Base-by-base conservation (phyloP, 2,329 filamentous ascomycete genomes). In the Penicillium sp. region DNA sequence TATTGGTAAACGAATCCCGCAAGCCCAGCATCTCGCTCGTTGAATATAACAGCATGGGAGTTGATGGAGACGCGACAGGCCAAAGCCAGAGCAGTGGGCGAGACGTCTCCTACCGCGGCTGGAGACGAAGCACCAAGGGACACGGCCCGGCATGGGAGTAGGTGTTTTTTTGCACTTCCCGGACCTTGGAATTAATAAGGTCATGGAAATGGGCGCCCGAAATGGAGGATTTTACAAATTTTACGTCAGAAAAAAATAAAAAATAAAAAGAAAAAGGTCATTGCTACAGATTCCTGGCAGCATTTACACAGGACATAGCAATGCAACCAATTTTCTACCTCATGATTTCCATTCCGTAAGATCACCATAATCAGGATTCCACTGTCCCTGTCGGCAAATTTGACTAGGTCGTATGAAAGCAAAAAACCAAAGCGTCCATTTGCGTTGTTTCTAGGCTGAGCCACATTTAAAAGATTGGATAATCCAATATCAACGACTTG, bases 91-190 rank as follows among this genome's bases (percentile, higher is more conserved):
- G 27, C 17, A 2, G 23, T 25, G 43, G 25, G 27, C 29, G 39
- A 8, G 47, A 56, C 6, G n/a, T 56, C 31, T 56, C 53, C 6
- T 52, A 56, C 31, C 39, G 48, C 15, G 10, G 31, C 13, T 56
- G 53, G 53, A 44, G 53, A 21, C 19, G 17, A 10, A 53, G 50
- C 29, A 35, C 27, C n/a, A 44, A 43, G 19, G 39, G 47, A 12
- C n/a, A 31, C 1, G 13, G 51, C 19, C 33, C 33, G 8, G 15
- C 17, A n/a, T 29, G 33, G 23, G 39, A 51, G n/a, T 50, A 31
- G 13, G 19, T 33, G 13, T 15, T 17, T 23, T 7, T 21, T 1
- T 13, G n/a, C 2, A 47, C n/a, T 21, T 7, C 6, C 27, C 12
- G 2, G 27, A 10, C n/a, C 43, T 47, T 21, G 44, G 6, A 33